Percentiles rank a stretch among this genome's conserved stretches.
Evolutionary conservation across 2,329 filamentous ascomycete species (phyloP).

Genomic region (Grosmannia huntii): DNA sequence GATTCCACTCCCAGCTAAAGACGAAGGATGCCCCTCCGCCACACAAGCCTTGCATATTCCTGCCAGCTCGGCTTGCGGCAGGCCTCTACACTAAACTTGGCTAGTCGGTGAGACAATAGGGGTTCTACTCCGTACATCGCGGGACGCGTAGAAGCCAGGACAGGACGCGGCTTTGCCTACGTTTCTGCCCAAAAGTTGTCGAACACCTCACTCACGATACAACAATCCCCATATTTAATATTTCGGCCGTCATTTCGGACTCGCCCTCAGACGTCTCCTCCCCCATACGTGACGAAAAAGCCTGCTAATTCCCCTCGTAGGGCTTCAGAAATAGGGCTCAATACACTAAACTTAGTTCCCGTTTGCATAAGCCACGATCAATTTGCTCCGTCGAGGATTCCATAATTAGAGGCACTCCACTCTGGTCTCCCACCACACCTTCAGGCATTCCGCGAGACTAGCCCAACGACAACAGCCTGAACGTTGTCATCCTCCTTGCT

Average conservation of each 20-base stretch:
- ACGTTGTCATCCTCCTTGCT: not conserved
- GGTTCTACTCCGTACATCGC: not conserved
- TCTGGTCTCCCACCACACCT: not conserved
- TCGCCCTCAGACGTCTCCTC: not conserved
- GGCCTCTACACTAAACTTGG: not conserved
- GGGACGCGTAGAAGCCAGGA: not conserved
- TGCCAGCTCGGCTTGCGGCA: not conserved
- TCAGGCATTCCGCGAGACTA: not conserved
- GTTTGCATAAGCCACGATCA: not conserved
- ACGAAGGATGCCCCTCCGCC: not conserved
- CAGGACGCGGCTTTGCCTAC: not conserved
- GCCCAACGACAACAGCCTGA: not conserved
- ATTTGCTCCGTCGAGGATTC: not conserved
- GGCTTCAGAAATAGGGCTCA: not conserved
- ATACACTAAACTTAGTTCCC: not conserved
- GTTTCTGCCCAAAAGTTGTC: not conserved
- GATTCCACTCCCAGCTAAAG: not conserved
- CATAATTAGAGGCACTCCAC: not conserved
- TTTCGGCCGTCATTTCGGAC: not conserved
- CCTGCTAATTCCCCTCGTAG: not conserved
- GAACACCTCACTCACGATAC: not conserved
- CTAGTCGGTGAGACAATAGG: not conserved
- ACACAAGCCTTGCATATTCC: not conserved
- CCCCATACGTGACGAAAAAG: not conserved
- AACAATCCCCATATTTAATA: not conserved